Base-by-base conservation (phyloP, 805 yeast genomes). In the Sugiyamaella valdiviana region DNA sequence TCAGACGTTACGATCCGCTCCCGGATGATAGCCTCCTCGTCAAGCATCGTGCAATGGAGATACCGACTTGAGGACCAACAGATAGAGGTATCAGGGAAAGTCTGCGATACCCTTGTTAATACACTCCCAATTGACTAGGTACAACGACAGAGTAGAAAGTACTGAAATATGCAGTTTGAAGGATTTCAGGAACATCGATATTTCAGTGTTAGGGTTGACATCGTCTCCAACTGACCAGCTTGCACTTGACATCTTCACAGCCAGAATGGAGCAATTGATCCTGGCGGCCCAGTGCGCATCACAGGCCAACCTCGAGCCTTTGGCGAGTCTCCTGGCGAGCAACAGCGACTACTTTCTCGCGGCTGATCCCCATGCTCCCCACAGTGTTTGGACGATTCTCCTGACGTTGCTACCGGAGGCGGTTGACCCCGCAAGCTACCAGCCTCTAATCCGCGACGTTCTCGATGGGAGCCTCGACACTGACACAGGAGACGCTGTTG, bases 391-490 rank as follows among this genome's bases (percentile, higher is more conserved):
- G 48, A 49, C 63, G 2, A 48, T 67, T 20, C 37, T 57, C 6
- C 46, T 66, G 26, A 51, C 56, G 20, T 54, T 64, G 32, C 41
- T 59, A 37, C 71, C 71, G 2, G 69, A 58, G 35, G 54, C 66
- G 0, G 45, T 50, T 9, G 52, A 57, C 12, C 61, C 63, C 14
- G 42, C 38, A 4, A 2, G 42, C n/a, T 57, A 57, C 50, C 20
- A 41, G 21, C 42, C 42, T 22, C 35, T 42, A 6, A 21, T 49
- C 7, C n/a, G 4, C 6, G 60, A 49, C 14, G 40, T 54, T 41
- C 49, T 42, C 3, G 29, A 49, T 36, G 42, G 23, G 5, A 20
- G 44, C 5, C 29, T 46, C 15, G 43, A 39, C n/a, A 6, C 21
- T 6, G 21, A 2, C 22, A 10, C 20, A 4, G 42, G 41, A 10